Evolutionary conservation across 2,329 filamentous ascomycete species (phyloP), one percentile per base, ranked within the genome.

Genomic region (Passalora sequoiae): DNA sequence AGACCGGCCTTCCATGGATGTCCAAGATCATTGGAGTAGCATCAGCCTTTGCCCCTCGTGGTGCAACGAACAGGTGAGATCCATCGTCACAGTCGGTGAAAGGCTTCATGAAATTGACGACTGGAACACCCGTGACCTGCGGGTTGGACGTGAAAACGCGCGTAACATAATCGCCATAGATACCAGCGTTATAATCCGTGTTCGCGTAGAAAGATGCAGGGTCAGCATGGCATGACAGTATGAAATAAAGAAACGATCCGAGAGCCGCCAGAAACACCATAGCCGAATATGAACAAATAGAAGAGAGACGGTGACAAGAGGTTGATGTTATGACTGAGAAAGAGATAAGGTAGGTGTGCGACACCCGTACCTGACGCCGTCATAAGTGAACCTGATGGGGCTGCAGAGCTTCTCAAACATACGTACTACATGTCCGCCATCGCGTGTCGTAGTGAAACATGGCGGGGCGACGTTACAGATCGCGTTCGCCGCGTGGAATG

Each of bases 131-230:
- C 2, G 63, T 60, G 29, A 62, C 54, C 12, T 63, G 39, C 7
- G 60, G 51, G 4, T 58, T 57, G 6, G 65, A 64, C n/a, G 53
- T 54, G 47, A 62, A 68, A 1, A 52, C 55, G 21, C 63, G 57
- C 9, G 58, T 55, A 10, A 66, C 65, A 48, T 65, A 67, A 10
- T 54, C 31, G 16, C 66, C 66, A 41, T 62, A 66, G 2, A 51
- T 51, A 9, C 58, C 60, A n/a, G 53, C 38, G 41, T 69, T 66
- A 50, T 63, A 69, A 6, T 50, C 41, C 2, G 40, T 44, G 32
- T 55, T 50, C 33, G 47, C 40, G 29, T 46, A 43, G 38, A 55
- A 59, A 7, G 51, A 41, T 7, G 51, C 43, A 31, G 43, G 27
- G 32, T 53, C 50, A 13, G 50, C 50, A 12, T 42, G 12, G 20